Evolutionary conservation across 2,329 filamentous ascomycete genomes (phyloP), one percentile per base, ranked within the genome.

Genomic region (Colletotrichum musicola): DNA sequence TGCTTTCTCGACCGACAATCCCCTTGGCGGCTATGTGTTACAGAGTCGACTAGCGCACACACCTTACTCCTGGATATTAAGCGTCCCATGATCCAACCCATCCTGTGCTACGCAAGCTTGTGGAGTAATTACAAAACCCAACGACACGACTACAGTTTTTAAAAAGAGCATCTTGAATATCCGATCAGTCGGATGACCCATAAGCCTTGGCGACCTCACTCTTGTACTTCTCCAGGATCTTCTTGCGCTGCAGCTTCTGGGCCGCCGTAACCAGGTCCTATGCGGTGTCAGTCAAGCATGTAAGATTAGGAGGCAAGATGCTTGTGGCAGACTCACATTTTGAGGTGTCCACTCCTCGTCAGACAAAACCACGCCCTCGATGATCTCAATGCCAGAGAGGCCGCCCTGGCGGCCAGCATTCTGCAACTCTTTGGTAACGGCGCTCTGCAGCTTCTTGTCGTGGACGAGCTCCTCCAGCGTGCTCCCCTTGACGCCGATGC

Each of bases 281-380:
- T 62, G 63, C 47, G 6, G 38, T 69, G 72, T 80, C 76, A 80
- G 80, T 22, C 40, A 47, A 40, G 13, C 4, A 13, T 25, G 40
- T 20, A 25, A 18, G 18, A 1, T 6, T 6, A 22, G 7, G 9
- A 20, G 16, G 20, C 10, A 63, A 54, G 40, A 10, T 9, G n/a
- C 40, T 35, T 35, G 30, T 35, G 7, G n/a, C 20, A 55, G 30
- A 84, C 89, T 86, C 79, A 92, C 90, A 75, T 92, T 93, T 72
- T 92, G 89, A 51, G 91, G 89, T 10, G 90, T 93, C 91, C 91
- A 93, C 78, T 93, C 91, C 79, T 93, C 90, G 71, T 92, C 90
- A 0, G 89, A 88, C 73, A 93, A 75, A 1, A 92, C 90, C 13
- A 93, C 89, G 69, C 90, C 91, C 70, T 92, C 89, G 68, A 93